Percentiles rank a stretch among this genome's conserved stretches.
phyloP scores from a whole-genome alignment of 176 grass and related monocot species.

The Guadua angustifolia region DNA sequence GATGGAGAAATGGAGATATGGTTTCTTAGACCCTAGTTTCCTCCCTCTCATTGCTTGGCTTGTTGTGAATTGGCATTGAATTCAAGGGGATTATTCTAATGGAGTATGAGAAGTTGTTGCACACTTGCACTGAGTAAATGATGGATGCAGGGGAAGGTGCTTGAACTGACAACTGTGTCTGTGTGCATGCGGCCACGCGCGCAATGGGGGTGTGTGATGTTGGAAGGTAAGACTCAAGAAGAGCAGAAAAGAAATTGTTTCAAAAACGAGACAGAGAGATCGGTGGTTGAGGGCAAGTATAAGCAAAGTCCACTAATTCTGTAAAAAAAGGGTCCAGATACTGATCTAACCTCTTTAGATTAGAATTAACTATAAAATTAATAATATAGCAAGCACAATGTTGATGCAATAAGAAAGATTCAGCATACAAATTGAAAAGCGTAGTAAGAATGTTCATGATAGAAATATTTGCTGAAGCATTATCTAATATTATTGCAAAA shows the following conservation, averaged over 20 bases:
- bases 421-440: no score
- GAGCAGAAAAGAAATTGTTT: not conserved
- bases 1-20: not conserved
- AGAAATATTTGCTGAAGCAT: no score
- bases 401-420: no score
- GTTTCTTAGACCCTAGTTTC: slow-evolving; percentile 4
- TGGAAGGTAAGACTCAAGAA: slow-evolving; percentile 9
- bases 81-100: slow-evolving; percentile 43
- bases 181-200: not conserved
- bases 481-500: no score
- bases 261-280: not conserved
- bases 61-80: slow-evolving; percentile 36
- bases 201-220: not conserved
- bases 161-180: no score
- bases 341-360: no score
- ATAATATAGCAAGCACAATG: no score
- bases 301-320: no score
- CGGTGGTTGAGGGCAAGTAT: no score
- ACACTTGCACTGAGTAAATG: slow-evolving; percentile 51
- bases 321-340: no score
- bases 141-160: not conserved
- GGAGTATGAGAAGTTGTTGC: slow-evolving; percentile 37
- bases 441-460: no score
- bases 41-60: not conserved
- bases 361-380: no score